Evolutionary conservation across 1,284 basidiomycete species (phyloP).

Genomic region (Apiotrichum laibachii): DNA sequence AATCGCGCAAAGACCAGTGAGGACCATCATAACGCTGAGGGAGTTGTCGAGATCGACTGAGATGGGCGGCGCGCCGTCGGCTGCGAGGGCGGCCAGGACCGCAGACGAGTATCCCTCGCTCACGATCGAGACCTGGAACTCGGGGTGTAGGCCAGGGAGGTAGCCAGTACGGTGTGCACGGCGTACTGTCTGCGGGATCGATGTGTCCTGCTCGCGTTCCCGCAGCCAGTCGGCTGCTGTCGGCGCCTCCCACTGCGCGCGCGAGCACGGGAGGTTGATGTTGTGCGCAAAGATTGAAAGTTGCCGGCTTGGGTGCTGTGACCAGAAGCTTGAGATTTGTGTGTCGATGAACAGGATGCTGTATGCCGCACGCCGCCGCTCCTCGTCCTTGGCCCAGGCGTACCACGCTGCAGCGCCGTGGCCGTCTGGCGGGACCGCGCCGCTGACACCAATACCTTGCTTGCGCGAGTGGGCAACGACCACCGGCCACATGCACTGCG

Average conservation of each 20-base stretch:
- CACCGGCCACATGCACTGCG: constrained; percentile 46
- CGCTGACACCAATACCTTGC: constrained; percentile 40
- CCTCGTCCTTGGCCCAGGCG: constrained; percentile 43
- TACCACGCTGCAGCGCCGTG: constrained; percentile 36
- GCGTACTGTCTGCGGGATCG: not conserved
- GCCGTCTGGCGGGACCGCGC: constrained; percentile 13
- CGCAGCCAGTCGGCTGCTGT: constrained; percentile 35
- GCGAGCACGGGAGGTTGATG: constrained; percentile 33
- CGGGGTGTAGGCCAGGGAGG: constrained; percentile 40
- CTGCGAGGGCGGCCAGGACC: constrained; percentile 31
- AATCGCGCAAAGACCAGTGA: constrained; percentile 38
- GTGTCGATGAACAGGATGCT: constrained; percentile 43
- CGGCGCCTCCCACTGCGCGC: constrained; percentile 37
- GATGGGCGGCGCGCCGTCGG: constrained; percentile 25
- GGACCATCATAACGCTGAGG: constrained; percentile 33
- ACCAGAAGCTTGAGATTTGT: constrained; percentile 44
- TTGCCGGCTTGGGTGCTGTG: constrained; percentile 40
- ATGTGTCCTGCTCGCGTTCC: not conserved
- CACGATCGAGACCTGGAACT: constrained; percentile 35
- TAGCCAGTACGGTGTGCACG: constrained; percentile 10
- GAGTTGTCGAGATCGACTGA: constrained; percentile 33
- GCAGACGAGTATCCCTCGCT: constrained; percentile 37
- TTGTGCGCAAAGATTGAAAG: constrained; percentile 45
- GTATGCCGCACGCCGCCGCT: constrained; percentile 43
- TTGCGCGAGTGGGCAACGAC: constrained; percentile 42